Evolutionary conservation across 1,139 yeast species (phyloP), one percentile per base, ranked within the genome.

Genomic region (Lodderomyces oxycetoniae): DNA sequence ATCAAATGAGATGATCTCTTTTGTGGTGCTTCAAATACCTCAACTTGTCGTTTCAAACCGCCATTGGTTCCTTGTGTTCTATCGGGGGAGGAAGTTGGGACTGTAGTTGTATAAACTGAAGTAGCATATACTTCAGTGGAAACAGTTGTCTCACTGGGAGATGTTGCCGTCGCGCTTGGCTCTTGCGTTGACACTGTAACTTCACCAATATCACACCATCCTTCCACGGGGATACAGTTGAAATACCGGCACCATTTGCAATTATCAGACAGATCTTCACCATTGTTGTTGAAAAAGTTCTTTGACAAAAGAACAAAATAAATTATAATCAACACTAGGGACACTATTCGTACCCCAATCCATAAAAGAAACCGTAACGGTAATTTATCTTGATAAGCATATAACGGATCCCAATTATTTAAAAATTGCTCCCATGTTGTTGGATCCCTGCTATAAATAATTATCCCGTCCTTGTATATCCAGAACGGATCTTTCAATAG

Each of bases 241-340:
- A 82, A 64, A 49, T 81, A 80, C 52, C 79, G 79, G 60, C 89
- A 82, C 89, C 89, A 82, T 10, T 61, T 53, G 54, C 89, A 80
- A 25, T 43, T 43, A 31, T 43, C 45, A 3, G 45, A 40, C 32
- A 65, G 56, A 5, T 67, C 66, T 3, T 68, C 61, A 5, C 62
- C 64, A 28, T 71, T 67, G 24, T 55, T 53, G 25, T 55, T 53
- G 37, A 67, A 67, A 47, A 79, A 76, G 44, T 76, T 75, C 35
- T 59, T 55, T 12, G 66, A 56, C 35, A 82, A 58, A 12, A 69
- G 57, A 11, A 60, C 76, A 50, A 76, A 75, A 53, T 71, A 78
- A 1, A 73, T 61, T 3, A 79, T 53, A 2, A 71, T 63, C 30
- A 79, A 55, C 0, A 59, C 68, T 12, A 77, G 48, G n/a, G 74